A percentile compares a stretch with the other conserved stretches of the same genome.
Conservation (phyloP, 2,329 filamentous ascomycete genomes). For the Cladosporium sp. region DNA sequence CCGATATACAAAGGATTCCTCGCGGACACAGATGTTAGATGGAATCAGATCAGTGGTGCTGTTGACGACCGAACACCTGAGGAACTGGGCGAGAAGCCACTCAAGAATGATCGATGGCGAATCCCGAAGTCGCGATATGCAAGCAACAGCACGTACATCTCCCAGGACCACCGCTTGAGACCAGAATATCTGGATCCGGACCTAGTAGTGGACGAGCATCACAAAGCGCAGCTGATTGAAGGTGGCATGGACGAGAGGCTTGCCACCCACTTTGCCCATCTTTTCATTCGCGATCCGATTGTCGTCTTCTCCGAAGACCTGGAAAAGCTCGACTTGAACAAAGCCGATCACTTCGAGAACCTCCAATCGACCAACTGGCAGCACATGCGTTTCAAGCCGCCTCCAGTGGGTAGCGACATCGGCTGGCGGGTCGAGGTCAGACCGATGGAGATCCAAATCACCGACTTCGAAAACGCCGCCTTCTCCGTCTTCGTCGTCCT, state of each 20-base stretch:
- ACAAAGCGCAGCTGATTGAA: constrained; percentile 78
- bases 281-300: constrained; percentile 96
- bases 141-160: constrained; percentile 98
- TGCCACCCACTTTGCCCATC: constrained; percentile 93
- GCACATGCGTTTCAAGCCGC: constrained; percentile 98
- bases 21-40: constrained; percentile 91
- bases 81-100: constrained; percentile 86
- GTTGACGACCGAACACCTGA: constrained; percentile 92
- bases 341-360: constrained; percentile 90
- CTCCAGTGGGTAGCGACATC: constrained; percentile 81
- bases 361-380: constrained; percentile 98
- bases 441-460: constrained; percentile 98
- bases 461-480: constrained; percentile 96
- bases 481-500: constrained; percentile 97
- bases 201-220: constrained; percentile 75
- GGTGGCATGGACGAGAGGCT: constrained; percentile 94
- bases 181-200: constrained; percentile 88
- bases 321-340: constrained; percentile 74
- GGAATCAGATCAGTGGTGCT: constrained; percentile 92
- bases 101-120: constrained; percentile 80
- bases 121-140: constrained; percentile 97
- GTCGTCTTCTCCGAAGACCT: constrained; percentile 94
- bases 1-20: constrained; percentile 97
- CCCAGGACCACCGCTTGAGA: constrained; percentile 76
- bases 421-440: constrained; percentile 98